These are phyloP conservation scores for Ajuga reptans DNA, from an alignment of 305 asterid species.

Conservation along the genomic window DNA sequence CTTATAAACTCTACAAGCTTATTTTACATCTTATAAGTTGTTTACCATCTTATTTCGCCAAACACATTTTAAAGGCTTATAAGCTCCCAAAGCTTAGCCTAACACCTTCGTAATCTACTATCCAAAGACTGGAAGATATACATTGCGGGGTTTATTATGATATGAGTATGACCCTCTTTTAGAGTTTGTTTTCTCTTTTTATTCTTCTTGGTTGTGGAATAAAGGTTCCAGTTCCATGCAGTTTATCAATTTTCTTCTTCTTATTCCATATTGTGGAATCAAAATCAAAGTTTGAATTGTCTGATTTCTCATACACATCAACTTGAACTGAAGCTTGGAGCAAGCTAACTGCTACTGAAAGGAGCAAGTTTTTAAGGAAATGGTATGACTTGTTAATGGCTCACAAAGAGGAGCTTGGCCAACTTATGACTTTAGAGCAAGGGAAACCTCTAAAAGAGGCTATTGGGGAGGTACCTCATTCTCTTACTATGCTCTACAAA, in stretches of 20 bases:
- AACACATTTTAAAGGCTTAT: too few relatives aligned
- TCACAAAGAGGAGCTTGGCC: slow-evolving; percentile 89
- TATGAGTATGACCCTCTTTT: neutral
- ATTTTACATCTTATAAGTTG: too few relatives aligned
- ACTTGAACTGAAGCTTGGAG: slow-evolving; percentile 72
- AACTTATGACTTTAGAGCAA: slow-evolving; percentile 92
- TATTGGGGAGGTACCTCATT: slow-evolving; percentile 72
- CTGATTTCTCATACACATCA: slow-evolving; percentile 21
- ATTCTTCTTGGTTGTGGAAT: neutral
- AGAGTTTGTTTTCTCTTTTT: neutral
- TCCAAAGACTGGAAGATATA: neutral
- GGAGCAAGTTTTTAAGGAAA: slow-evolving; percentile 73
- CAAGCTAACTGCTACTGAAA: slow-evolving; percentile 80
- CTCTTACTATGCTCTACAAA: slow-evolving; percentile 13
- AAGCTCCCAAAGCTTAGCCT: too few relatives aligned
- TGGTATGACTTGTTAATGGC: slow-evolving; percentile 78
- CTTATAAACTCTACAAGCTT: too few relatives aligned
- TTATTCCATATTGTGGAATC: neutral
- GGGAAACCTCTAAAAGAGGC: slow-evolving; percentile 97
- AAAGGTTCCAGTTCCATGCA: neutral
- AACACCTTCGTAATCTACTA: neutral
- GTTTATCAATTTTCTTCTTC: neutral
- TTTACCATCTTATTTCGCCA: too few relatives aligned
- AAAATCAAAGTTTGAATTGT: slow-evolving; percentile 1
- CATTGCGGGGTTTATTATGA: neutral